Base-by-base conservation (phyloP, 1,284 basidiomycete species). In the Trichosporon ovoides region DNA sequence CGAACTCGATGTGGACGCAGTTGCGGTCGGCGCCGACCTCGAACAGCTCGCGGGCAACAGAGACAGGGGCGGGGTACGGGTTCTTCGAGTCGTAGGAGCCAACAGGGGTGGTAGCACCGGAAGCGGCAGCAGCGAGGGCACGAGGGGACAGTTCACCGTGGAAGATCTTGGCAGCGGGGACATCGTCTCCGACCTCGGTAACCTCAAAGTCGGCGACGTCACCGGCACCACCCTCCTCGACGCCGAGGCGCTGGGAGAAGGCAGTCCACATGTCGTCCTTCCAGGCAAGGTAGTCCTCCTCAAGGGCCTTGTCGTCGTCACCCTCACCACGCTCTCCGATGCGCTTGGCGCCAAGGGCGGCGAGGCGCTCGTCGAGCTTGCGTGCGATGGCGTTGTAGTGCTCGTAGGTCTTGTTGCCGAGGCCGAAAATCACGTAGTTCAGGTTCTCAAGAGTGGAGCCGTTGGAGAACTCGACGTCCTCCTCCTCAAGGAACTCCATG, bases 301-400 rank as follows among this genome's bases (percentile, higher is more conserved):
- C 95, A 91, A 98, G 95, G 73, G 89, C 93, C 82, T 96, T 96
- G 79, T 98, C 95, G 74, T 98, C 95, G 72, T 98, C 95, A 66
- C 95, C 95, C 79, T 98, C 93, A n/a, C 95, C 96, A 40, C 87
- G 83, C 74, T 89, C 87, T 53, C 94, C 94, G 54, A 98, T 89
- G 61, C 92, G 85, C 60, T 83, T 78, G 31, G 86, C 96, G 34
- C 93, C 94, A 80, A 95, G 87, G 67, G 86, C 85, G 11, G 82
- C 74, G 58, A 98, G 80, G 46, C 85, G 79, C 7, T 81, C 72
- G 73, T 98, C 94, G 60, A 95, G 82, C 66, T 87, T 85, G 57
- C 87, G 84, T 12, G 88, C 85, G 65, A 97, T 89, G 59, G 87
- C 83, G 76, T 97, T 97, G 79, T 93, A 98, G 77, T 97, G 91